Percentiles rank a stretch among this genome's conserved stretches.
phyloP scores from a whole-genome alignment of 1,284 basidiomycete genomes.

The Thelephora terrestris region DNA sequence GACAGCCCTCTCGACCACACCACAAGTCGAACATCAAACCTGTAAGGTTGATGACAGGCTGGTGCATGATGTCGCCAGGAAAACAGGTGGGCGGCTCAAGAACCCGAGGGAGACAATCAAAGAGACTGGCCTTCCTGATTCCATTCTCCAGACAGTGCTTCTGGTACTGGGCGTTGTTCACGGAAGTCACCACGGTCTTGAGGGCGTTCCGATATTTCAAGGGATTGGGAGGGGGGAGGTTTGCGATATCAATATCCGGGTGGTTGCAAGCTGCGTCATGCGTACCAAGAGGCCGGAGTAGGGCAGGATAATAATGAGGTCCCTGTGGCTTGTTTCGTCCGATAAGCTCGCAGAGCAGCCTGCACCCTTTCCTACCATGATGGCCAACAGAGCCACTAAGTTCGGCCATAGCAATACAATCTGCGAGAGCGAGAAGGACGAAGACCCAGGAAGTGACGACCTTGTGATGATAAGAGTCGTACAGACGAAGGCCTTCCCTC shows the following conservation, averaged over 20 bases:
- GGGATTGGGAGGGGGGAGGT: background rate
- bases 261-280: conserved; percentile 2
- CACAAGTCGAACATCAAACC: conserved; percentile 17
- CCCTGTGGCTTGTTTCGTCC: conserved; percentile 22
- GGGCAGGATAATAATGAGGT: conserved; percentile 23
- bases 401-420: conserved; percentile 18
- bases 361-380: conserved; percentile 22
- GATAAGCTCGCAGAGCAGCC: conserved; percentile 19
- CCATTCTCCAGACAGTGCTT: conserved; percentile 12
- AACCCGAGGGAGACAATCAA: conserved; percentile 6
- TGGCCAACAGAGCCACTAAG: too few relatives aligned
- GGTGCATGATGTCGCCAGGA: conserved; percentile 21
- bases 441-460: conserved; percentile 5
- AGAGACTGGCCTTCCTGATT: conserved; percentile 14
- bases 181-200: conserved; percentile 1
- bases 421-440: too few relatives aligned
- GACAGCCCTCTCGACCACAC: conserved; percentile 13
- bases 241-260: conserved; percentile 16
- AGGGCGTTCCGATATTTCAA: background rate
- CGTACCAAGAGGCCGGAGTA: conserved; percentile 3
- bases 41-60: conserved; percentile 19
- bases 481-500: conserved; percentile 12
- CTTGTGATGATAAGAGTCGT: conserved; percentile 8
- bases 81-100: conserved; percentile 14
- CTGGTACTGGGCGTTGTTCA: conserved; percentile 5